These are phyloP conservation scores for Daldinia sp. DNA, from an alignment of 2,329 filamentous ascomycete genomes.

Conservation along the genomic window DNA sequence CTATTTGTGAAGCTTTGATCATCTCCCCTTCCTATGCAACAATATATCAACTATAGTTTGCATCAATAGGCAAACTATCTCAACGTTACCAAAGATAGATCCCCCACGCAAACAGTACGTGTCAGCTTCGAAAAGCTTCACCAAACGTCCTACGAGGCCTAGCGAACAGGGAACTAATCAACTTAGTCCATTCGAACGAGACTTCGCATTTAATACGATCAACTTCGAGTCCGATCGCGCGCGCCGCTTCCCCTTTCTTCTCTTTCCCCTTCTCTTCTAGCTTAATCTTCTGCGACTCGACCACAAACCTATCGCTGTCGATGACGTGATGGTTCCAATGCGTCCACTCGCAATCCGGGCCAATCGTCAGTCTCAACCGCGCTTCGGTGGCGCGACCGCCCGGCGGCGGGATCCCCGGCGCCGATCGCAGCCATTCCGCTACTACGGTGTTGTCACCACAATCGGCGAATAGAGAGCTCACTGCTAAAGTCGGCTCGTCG, in stretches of 20 bases:
- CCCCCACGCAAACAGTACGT: too few species aligned
- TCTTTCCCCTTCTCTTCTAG: slow-evolving; percentile 20
- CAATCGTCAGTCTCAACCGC: slow-evolving; percentile 22
- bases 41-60: too few species aligned
- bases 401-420: slow-evolving; percentile 28
- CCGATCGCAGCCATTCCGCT: slow-evolving; percentile 33
- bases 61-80: too few species aligned
- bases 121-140: not conserved
- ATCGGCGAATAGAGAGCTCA: slow-evolving; percentile 20
- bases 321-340: slow-evolving; percentile 38
- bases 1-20: too few species aligned
- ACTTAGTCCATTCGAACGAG: slow-evolving; percentile 30
- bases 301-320: slow-evolving; percentile 28
- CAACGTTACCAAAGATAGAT: too few species aligned
- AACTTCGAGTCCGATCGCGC: slow-evolving; percentile 32
- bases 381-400: slow-evolving; percentile 21
- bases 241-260: slow-evolving; percentile 1
- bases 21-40: too few species aligned
- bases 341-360: slow-evolving; percentile 29
- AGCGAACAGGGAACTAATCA: slow-evolving; percentile 30
- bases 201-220: slow-evolving; percentile 30
- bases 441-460: slow-evolving; percentile 33
- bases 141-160: slow-evolving; percentile 25
- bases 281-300: slow-evolving; percentile 25
- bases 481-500: slow-evolving; percentile 15